These are phyloP conservation scores for Penicillium ochrochloron DNA, from an alignment of 495 filamentous ascomycete genomes.

Conservation along the genomic window DNA sequence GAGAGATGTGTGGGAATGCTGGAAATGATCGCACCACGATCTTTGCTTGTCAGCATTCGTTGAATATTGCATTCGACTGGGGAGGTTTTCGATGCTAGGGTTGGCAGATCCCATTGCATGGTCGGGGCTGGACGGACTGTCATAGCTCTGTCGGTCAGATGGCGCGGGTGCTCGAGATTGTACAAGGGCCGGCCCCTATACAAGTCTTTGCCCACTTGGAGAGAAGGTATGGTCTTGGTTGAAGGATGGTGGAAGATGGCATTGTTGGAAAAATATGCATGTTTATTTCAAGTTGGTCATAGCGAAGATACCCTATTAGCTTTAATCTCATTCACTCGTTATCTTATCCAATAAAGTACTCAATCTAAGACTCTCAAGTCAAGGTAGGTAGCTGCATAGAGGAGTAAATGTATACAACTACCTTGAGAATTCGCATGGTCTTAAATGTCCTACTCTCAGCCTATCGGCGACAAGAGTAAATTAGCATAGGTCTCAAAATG, in stretches of 20 bases:
- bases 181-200: background rate
- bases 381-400: no score
- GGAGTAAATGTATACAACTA: background rate
- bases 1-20: background rate
- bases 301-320: constrained; percentile 16
- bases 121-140: background rate
- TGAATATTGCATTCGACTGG: background rate
- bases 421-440: background rate
- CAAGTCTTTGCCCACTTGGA: background rate
- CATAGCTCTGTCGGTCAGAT: background rate
- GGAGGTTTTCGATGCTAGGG: background rate
- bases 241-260: background rate
- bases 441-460: background rate
- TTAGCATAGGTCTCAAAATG: no score
- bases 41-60: background rate
- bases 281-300: constrained; percentile 8
- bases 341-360: background rate
- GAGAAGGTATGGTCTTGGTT: background rate
- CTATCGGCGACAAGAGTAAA: no score
- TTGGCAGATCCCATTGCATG: background rate
- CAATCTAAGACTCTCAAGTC: background rate
- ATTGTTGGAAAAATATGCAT: background rate
- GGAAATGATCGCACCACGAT: background rate
- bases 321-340: constrained; percentile 8
- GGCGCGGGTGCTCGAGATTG: background rate